Conservation (phyloP, 768 basidiomycete species). For the Mycena indigotica region DNA sequence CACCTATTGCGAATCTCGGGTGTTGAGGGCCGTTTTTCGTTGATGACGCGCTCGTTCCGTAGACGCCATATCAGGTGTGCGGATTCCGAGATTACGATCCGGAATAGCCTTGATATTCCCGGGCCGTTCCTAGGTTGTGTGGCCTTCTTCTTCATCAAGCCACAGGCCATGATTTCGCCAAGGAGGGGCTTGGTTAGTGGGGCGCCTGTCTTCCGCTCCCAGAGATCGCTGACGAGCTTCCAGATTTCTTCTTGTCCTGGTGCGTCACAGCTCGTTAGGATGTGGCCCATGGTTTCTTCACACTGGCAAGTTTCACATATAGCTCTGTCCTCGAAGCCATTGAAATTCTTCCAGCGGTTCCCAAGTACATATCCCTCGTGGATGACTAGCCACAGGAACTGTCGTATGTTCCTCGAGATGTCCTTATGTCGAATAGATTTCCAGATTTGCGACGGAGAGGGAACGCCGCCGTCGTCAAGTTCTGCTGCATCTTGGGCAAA, state of each 20-base stretch:
- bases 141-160: background rate
- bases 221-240: background rate
- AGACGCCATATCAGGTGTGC: background rate
- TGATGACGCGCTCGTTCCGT: background rate
- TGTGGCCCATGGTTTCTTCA: background rate
- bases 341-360: background rate
- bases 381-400: background rate
- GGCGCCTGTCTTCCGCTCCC: background rate
- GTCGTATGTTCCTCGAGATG: background rate
- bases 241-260: background rate
- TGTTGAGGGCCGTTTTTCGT: background rate
- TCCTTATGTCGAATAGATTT: background rate
- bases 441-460: background rate
- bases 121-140: background rate
- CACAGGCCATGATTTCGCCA: background rate
- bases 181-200: background rate
- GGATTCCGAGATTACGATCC: background rate
- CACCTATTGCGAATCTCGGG: background rate
- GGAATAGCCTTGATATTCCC: background rate
- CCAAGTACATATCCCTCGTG: background rate
- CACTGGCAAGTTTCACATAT: background rate
- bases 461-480: background rate
- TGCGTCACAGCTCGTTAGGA: background rate
- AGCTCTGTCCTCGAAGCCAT: background rate
- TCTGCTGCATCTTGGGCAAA: too few relatives aligned